These are phyloP conservation scores for Tulasnella sp. DNA, from an alignment of 768 basidiomycete species.

Conservation along the genomic window DNA sequence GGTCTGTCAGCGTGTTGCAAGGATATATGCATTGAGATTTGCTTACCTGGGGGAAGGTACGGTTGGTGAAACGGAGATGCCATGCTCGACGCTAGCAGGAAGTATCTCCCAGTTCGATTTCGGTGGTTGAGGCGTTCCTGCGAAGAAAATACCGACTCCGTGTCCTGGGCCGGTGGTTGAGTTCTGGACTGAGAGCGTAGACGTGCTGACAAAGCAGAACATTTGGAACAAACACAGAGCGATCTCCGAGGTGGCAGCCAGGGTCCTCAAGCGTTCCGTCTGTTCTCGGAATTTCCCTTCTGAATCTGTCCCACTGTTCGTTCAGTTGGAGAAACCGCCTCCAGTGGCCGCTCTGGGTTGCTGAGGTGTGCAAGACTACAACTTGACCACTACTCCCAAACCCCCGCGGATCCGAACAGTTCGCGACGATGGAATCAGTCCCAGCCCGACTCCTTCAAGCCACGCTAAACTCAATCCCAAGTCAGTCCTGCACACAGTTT, in stretches of 20 bases:
- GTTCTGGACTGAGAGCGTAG: neutral
- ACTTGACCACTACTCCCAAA: neutral
- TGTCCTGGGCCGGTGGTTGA: neutral
- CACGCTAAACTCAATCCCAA: neutral
- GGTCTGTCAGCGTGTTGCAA: neutral
- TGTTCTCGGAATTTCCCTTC: neutral
- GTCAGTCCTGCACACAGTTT: neutral
- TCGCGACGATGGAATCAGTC: neutral
- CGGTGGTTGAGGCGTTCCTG: neutral
- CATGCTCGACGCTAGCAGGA: neutral
- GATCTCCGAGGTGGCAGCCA: neutral
- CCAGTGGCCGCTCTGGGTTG: no score
- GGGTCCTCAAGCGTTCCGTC: neutral
- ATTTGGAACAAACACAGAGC: neutral
- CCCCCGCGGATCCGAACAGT: neutral
- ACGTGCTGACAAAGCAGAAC: neutral
- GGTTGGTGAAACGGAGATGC: neutral
- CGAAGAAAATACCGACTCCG: neutral
- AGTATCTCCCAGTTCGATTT: neutral
- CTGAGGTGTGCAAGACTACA: neutral
- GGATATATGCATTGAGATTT: neutral
- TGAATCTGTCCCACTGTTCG: no score
- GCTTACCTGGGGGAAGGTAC: neutral
- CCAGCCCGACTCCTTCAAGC: neutral
- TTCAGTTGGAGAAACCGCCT: no score